phyloP scores from a whole-genome alignment of 2,329 filamentous ascomycete species.

The Diaporthe vexans region DNA sequence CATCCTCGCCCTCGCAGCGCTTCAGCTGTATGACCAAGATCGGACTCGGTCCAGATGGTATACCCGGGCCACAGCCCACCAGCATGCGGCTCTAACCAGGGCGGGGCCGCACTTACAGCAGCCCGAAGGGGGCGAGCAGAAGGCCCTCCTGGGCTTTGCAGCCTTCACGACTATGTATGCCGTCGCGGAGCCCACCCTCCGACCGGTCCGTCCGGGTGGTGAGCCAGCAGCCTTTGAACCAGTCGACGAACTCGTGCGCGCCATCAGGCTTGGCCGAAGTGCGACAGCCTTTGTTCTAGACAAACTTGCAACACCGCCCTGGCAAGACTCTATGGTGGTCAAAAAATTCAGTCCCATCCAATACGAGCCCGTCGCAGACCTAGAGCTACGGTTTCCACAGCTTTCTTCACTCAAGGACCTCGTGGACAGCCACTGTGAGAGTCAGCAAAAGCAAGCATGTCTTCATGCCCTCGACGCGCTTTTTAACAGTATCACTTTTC shows the following conservation, averaged over 20 bases:
- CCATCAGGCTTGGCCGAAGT: neutral
- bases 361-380: neutral
- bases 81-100: neutral
- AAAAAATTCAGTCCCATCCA: neutral
- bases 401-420: neutral
- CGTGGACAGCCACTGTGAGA: neutral
- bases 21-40: slow-evolving; percentile 14
- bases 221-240: slow-evolving; percentile 4
- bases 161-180: slow-evolving; percentile 12
- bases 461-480: neutral
- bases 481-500: neutral
- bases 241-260: neutral
- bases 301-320: neutral
- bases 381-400: neutral
- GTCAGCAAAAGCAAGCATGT: neutral
- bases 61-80: neutral
- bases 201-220: neutral
- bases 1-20: slow-evolving; percentile 18
- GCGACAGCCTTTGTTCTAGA: neutral
- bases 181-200: slow-evolving; percentile 1
- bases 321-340: neutral
- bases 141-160: neutral
- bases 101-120: neutral
- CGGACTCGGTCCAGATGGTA: neutral
- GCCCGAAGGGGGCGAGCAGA: neutral